Conservation (phyloP, 257 asterid species). For the Scutellaria minor region DNA sequence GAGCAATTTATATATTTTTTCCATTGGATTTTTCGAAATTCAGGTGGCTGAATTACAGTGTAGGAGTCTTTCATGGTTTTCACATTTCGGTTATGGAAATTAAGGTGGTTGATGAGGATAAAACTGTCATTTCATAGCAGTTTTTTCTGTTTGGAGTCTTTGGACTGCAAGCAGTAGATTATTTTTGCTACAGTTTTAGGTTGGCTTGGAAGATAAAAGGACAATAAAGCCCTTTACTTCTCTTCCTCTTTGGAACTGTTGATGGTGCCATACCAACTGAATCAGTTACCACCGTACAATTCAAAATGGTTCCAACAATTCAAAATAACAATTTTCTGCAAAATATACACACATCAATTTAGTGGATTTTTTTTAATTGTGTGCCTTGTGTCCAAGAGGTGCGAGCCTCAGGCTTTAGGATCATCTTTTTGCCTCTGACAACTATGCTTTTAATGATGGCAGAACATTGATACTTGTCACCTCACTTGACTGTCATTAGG, state of each 20-base stretch:
- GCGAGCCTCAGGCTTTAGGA: too few relatives aligned
- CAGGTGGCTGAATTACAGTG: constrained; percentile 29
- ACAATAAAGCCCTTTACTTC: constrained; percentile 44
- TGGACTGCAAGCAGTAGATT: constrained; percentile 36
- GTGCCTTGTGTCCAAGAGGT: too few relatives aligned
- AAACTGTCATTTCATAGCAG: constrained; percentile 38
- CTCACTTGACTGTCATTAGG: constrained; percentile 27
- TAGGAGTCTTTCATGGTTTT: constrained; percentile 22
- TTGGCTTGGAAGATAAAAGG: constrained; percentile 40
- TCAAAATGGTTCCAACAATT: too few relatives aligned
- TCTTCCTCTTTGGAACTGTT: constrained; percentile 29
- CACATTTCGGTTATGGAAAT: constrained; percentile 30
- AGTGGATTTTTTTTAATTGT: too few relatives aligned
- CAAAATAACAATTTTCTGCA: too few relatives aligned
- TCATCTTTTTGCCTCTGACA: too few relatives aligned
- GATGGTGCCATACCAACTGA: constrained; percentile 36
- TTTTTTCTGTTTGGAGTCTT: not conserved
- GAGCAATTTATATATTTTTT: constrained; percentile 19
- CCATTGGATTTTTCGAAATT: constrained; percentile 1
- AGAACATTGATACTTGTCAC: constrained; percentile 30
- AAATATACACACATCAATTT: too few relatives aligned
- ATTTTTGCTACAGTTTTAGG: constrained; percentile 25
- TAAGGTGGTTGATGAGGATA: constrained; percentile 42
- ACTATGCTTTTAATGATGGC: constrained; percentile 6
- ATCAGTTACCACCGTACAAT: constrained; percentile 32